These are phyloP conservation scores for Cladorrhinum samala DNA, from an alignment of 495 filamentous ascomycete species.

Conservation along the genomic window DNA sequence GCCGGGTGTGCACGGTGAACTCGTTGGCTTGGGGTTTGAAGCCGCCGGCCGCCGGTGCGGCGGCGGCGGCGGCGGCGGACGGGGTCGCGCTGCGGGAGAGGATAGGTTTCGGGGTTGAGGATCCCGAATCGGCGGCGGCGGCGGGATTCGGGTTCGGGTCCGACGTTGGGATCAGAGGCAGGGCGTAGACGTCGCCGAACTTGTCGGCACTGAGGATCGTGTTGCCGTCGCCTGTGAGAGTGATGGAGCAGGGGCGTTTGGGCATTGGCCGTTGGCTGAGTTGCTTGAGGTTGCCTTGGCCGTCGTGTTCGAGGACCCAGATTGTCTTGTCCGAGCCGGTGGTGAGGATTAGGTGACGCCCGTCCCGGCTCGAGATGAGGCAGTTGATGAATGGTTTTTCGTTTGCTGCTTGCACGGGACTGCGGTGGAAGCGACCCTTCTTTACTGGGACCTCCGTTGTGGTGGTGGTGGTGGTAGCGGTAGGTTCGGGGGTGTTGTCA, in stretches of 20 bases:
- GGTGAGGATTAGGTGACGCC: conserved; percentile 63
- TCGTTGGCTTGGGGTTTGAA: conserved; percentile 54
- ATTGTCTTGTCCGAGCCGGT: conserved; percentile 88
- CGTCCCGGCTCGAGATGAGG: conserved; percentile 52
- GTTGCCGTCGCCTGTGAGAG: conserved; percentile 57
- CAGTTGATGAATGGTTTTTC: conserved; percentile 43
- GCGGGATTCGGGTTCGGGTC: conserved; percentile 3
- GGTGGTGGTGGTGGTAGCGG: background rate
- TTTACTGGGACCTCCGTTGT: conserved; percentile 5
- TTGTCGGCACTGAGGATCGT: conserved; percentile 84
- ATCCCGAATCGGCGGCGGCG: background rate
- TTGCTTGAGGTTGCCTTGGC: conserved; percentile 54
- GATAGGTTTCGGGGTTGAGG: conserved; percentile 7
- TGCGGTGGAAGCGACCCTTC: conserved; percentile 10
- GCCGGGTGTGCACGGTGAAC: conserved; percentile 75
- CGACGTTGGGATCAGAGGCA: conserved; percentile 62
- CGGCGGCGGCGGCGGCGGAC: conserved; percentile 1
- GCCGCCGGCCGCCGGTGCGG: background rate
- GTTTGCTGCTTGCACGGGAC: background rate
- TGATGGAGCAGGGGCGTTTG: conserved; percentile 74
- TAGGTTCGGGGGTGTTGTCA: conserved; percentile 3
- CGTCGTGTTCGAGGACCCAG: conserved; percentile 65
- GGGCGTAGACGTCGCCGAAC: conserved; percentile 87
- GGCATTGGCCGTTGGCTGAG: conserved; percentile 77
- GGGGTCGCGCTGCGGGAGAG: conserved; percentile 19